Evolutionary conservation across 805 yeast genomes (phyloP).

Genomic region (Metschnikowia noctiluminum): DNA sequence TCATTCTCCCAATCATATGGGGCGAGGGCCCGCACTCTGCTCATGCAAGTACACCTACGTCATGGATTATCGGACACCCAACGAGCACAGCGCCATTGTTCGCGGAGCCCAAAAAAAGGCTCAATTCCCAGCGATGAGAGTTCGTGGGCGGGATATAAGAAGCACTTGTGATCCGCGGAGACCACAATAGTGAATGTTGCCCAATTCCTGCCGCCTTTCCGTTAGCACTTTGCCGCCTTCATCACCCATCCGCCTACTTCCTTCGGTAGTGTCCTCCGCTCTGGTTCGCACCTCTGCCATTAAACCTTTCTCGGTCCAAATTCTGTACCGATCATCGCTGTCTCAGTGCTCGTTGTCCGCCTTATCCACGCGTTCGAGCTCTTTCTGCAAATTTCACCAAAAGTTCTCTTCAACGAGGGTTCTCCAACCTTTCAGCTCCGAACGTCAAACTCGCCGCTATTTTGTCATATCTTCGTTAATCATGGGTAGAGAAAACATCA

Average conservation of each 20-base stretch:
- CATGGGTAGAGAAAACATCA: constrained; percentile 43
- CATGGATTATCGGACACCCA: constrained; percentile 5
- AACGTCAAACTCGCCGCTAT: not conserved
- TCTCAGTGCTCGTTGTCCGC: too few relatives aligned
- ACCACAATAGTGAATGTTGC: constrained; percentile 2
- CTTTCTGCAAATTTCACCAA: too few relatives aligned
- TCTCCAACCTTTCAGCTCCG: too few relatives aligned
- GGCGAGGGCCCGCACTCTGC: not conserved
- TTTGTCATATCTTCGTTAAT: constrained; percentile 3
- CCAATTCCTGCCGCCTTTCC: not conserved
- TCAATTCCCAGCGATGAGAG: not conserved
- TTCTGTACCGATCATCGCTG: too few relatives aligned
- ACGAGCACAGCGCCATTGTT: constrained; percentile 12
- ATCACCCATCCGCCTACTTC: not conserved
- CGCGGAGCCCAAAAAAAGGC: constrained; percentile 12
- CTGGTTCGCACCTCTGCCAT: not conserved
- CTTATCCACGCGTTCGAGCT: too few relatives aligned
- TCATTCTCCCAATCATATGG: constrained; percentile 1
- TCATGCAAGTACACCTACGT: constrained; percentile 19
- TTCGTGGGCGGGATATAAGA: not conserved
- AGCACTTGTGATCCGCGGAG: constrained; percentile 7
- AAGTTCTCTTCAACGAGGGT: too few relatives aligned
- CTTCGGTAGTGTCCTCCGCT: not conserved
- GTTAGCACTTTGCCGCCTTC: not conserved
- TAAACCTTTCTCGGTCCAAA: not conserved